A percentile compares a stretch with the other conserved stretches of the same genome.
Evolutionary conservation across 2,329 filamentous ascomycete species (phyloP).

Genomic region (Dendryphion nanum): DNA sequence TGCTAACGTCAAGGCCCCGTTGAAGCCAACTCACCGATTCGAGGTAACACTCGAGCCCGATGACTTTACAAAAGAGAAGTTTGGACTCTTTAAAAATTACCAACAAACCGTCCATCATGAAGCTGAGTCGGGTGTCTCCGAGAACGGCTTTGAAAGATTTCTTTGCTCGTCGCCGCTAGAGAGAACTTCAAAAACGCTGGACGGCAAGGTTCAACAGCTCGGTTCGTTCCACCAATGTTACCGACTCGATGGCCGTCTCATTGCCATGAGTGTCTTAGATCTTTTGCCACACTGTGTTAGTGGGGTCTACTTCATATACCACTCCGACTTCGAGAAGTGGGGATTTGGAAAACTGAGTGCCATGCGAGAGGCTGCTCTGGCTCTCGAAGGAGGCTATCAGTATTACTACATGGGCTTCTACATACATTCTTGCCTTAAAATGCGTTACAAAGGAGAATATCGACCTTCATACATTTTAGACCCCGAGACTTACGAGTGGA

Average conservation of each 20-base stretch:
- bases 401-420: slow-evolving; percentile 87
- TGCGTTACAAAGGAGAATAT: slow-evolving; percentile 83
- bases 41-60: slow-evolving; percentile 69
- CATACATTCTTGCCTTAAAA: slow-evolving; percentile 77
- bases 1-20: slow-evolving; percentile 54
- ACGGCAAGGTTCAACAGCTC: slow-evolving; percentile 56
- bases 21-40: slow-evolving; percentile 65
- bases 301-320: slow-evolving; percentile 80
- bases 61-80: slow-evolving; percentile 75
- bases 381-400: slow-evolving; percentile 65
- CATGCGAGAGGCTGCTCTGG: slow-evolving; percentile 69
- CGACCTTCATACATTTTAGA: slow-evolving; percentile 72
- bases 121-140: slow-evolving; percentile 56
- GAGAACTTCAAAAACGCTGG: slow-evolving; percentile 43
- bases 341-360: slow-evolving; percentile 75
- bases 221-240: slow-evolving; percentile 84
- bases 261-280: slow-evolving; percentile 76
- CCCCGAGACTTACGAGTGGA: slow-evolving; percentile 63
- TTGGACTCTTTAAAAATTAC: slow-evolving; percentile 68
- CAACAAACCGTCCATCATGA: slow-evolving; percentile 73
- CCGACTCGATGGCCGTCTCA: slow-evolving; percentile 70
- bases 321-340: slow-evolving; percentile 68
- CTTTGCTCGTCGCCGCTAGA: slow-evolving; percentile 69
- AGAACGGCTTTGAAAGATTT: slow-evolving; percentile 66
- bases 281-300: slow-evolving; percentile 74